phyloP scores from a whole-genome alignment of 768 basidiomycete genomes.

The Strobilomyces confusus region DNA sequence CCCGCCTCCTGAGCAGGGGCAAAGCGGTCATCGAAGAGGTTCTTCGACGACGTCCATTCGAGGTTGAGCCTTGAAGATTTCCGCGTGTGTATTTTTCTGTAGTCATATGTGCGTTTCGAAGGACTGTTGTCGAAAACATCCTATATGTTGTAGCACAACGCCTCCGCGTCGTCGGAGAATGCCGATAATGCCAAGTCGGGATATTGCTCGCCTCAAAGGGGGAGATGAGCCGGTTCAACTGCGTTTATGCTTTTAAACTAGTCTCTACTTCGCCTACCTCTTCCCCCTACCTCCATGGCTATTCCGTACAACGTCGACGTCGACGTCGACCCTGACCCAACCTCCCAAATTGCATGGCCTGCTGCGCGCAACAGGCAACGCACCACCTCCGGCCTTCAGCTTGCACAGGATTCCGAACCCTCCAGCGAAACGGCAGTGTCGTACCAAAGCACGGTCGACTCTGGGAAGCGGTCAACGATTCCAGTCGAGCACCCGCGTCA shows the following conservation, averaged over 20 bases:
- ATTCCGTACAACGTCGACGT: slow-evolving; percentile 44
- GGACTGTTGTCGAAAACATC: slow-evolving; percentile 23
- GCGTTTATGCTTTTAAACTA: slow-evolving; percentile 11
- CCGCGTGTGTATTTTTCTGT: slow-evolving; percentile 8
- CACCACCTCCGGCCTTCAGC: slow-evolving; percentile 20
- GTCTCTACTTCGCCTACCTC: background rate
- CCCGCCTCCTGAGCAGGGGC: slow-evolving; percentile 24
- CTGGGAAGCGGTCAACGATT: slow-evolving; percentile 18
- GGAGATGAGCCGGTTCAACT: slow-evolving; percentile 1
- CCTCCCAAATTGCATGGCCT: slow-evolving; percentile 78
- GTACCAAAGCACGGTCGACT: slow-evolving; percentile 33
- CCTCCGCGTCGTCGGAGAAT: slow-evolving; percentile 17
- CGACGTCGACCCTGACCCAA: slow-evolving; percentile 68
- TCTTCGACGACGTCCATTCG: slow-evolving; percentile 39
- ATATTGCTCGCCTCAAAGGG: slow-evolving; percentile 15
- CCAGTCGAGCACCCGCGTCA: slow-evolving; percentile 24
- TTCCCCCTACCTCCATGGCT: slow-evolving; percentile 43
- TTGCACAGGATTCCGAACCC: slow-evolving; percentile 20
- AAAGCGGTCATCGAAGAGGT: slow-evolving; percentile 39
- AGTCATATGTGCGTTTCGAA: background rate
- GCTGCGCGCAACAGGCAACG: slow-evolving; percentile 36
- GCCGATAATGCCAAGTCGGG: slow-evolving; percentile 14
- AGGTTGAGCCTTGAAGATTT: slow-evolving; percentile 15
- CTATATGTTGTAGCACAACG: slow-evolving; percentile 13
- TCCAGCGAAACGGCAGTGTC: slow-evolving; percentile 20